phyloP scores from a whole-genome alignment of 2,329 filamentous ascomycete genomes.

The Stagonosporopsis cucurbitacearum region DNA sequence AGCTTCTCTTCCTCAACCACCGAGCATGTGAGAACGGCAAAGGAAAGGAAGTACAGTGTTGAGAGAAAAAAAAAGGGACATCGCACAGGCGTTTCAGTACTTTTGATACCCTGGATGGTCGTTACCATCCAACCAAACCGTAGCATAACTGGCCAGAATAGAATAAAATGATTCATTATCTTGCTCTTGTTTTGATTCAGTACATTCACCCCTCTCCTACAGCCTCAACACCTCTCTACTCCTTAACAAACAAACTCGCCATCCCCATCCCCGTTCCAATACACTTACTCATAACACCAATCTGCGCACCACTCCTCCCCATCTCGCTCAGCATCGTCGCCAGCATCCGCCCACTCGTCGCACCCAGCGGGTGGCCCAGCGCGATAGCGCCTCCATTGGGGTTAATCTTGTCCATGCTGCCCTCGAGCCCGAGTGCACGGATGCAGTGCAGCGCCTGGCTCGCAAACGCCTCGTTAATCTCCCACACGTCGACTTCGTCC shows the following conservation, averaged over 20 bases:
- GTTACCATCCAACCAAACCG: too few relatives aligned
- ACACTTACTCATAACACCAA: constrained; percentile 92
- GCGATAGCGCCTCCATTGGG: constrained; percentile 93
- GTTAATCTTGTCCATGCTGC: constrained; percentile 77
- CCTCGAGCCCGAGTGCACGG: constrained; percentile 70
- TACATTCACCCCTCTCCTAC: too few relatives aligned
- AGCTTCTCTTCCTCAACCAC: too few relatives aligned
- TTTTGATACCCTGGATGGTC: constrained; percentile 17
- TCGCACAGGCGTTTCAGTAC: constrained; percentile 1
- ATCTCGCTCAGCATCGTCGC: constrained; percentile 74
- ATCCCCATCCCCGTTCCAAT: constrained; percentile 61
- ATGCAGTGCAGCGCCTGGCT: constrained; percentile 73
- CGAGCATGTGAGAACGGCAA: too few relatives aligned
- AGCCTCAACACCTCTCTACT: too few relatives aligned
- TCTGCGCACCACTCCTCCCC: constrained; percentile 70
- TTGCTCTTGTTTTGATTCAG: too few relatives aligned
- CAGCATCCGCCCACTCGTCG: constrained; percentile 83
- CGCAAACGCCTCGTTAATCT: constrained; percentile 86
- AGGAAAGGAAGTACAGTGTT: too few relatives aligned
- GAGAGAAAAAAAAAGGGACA: not conserved
- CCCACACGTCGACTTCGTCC: constrained; percentile 81
- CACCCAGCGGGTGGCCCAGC: constrained; percentile 89
- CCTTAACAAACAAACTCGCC: constrained; percentile 59
- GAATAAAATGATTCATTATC: too few relatives aligned
- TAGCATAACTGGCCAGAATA: too few relatives aligned